Base-by-base conservation (phyloP, 768 basidiomycete genomes). In the Coprinopsis sp. region DNA sequence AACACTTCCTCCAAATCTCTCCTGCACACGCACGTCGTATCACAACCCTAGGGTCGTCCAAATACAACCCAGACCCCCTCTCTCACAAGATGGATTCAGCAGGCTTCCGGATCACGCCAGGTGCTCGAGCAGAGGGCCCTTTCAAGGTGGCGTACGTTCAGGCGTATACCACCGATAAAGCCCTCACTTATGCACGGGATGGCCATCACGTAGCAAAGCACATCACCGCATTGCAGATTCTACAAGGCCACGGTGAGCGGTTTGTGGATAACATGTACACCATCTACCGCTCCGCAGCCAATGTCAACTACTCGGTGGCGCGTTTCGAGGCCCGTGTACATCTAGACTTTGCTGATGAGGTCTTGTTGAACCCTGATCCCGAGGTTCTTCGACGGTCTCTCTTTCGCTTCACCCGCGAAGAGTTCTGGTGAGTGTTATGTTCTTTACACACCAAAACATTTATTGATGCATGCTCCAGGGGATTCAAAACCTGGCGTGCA, bases 91-190 rank as follows among this genome's bases (percentile, higher is more conserved):
- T 34, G 1, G 51, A 44, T 4, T 39, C 54, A 5, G 43, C 42
- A 6, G 51, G 58, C 1, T 58, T 46, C 46, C 44, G 51, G 1
- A 38, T 56, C n/a, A 39, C 7, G 1, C 50, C 56, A 3, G 54
- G 52, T 2, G 18, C 21, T 33, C 36, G 14, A 2, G 36, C 45
- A 2, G 19, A 28, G 31, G 58, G 56, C 4, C 2, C 3, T 6
- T 55, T 21, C 22, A 5, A 50, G 6, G 47, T 19, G 0, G 23
- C 18, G 0, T 58, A 58, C 16, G 3, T 58, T 2, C 54, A 55
- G 31, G 51, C 46, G 1, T 57, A 55, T 21, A 50, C 44, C 1
- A 57, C 59, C 0, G 55, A 57, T 24, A 60, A 60, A 30, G n/a
- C 51, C 0, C 29, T 53, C 3, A 22, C 46, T 11, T 56, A 51